Evolutionary conservation across 345 rosid species (phyloP), one percentile per base, ranked within the genome.

Genomic region (Mangifera indica): DNA sequence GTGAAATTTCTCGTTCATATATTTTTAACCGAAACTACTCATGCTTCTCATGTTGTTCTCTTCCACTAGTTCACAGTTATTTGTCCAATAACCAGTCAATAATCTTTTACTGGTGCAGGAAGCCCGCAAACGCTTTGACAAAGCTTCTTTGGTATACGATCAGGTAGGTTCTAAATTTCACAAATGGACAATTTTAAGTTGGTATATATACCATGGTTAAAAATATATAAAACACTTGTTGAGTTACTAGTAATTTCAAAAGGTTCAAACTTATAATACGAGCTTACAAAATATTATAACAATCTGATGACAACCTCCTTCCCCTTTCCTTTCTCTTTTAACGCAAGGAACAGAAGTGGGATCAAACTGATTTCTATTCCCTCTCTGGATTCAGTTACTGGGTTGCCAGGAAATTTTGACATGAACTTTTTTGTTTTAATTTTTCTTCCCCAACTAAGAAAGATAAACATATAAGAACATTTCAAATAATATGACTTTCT

Each of bases 51-150:
- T 57, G 42, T 58, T 29, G 34, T 49, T 49, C 53, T 65, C 10
- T 53, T 64, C 57, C 74, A 37, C 29, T 68, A 29, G 18, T 60
- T 66, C 45, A 22, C n/a, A 52, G 12, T 69, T 69, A 58, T 65
- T 22, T 55, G 26, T 61, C 21, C 60, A 63, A 49, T 68, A 53
- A 59, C 45, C 21, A 26, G 48, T 14, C 21, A 18, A 18, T 67
- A 48, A 62, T 55, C 51, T 71, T 64, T 24, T 59, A 56, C 55
- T 78, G 59, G 49, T 80, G 75, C 80, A 88, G 96, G 96, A 90
- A 76, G 89, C 93, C 17, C 85, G 96, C 20, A 88, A 90, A 76
- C 83, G 87, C 75, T 90, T 90, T 81, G 96, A 90, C 78, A 88
- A 90, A 77, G 93, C 93, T 70, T 74, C 93, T 70, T 67, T 85